A percentile compares a stretch with the other conserved stretches of the same genome.
Conservation (phyloP, 202 grass and related monocot genomes). For the Schoenoplectus triqueter region DNA sequence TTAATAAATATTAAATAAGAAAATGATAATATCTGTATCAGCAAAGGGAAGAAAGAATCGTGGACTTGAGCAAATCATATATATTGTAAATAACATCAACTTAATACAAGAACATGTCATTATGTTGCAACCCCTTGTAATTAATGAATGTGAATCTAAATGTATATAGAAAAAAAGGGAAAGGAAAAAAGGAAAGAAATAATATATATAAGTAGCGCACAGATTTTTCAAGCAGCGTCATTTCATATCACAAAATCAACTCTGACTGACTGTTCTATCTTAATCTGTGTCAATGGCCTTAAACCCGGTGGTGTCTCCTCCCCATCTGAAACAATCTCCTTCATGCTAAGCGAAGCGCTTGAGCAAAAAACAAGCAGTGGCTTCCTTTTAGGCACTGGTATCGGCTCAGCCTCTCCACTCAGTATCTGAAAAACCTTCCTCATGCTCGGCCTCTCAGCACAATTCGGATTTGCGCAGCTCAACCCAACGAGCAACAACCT, state of each 20-base stretch:
- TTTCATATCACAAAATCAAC: neutral
- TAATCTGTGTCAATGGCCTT: constrained; percentile 20
- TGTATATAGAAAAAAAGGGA: neutral
- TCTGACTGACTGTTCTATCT: constrained; percentile 17
- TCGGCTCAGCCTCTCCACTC: constrained; percentile 58
- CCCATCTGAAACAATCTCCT: constrained; percentile 69
- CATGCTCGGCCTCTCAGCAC: constrained; percentile 70
- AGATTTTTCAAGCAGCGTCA: neutral
- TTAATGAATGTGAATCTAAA: constrained; percentile 8
- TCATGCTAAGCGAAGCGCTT: constrained; percentile 63
- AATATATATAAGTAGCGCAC: neutral
- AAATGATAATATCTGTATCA: neutral
- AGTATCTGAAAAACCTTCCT: constrained; percentile 81
- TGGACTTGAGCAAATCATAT: neutral
- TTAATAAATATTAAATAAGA: neutral
- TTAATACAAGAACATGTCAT: constrained; percentile 23
- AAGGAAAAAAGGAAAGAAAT: neutral
- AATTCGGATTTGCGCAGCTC: constrained; percentile 82
- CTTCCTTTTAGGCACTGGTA: constrained; percentile 61
- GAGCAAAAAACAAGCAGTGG: constrained; percentile 81
- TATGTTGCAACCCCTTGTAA: constrained; percentile 34
- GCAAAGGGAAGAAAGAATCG: too few relatives aligned
- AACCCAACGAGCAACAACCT: constrained; percentile 73
- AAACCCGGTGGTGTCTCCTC: constrained; percentile 45
- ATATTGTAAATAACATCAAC: neutral